Conservation (phyloP, 2,329 filamentous ascomycete species). For the Teratosphaeria gauchensis region DNA sequence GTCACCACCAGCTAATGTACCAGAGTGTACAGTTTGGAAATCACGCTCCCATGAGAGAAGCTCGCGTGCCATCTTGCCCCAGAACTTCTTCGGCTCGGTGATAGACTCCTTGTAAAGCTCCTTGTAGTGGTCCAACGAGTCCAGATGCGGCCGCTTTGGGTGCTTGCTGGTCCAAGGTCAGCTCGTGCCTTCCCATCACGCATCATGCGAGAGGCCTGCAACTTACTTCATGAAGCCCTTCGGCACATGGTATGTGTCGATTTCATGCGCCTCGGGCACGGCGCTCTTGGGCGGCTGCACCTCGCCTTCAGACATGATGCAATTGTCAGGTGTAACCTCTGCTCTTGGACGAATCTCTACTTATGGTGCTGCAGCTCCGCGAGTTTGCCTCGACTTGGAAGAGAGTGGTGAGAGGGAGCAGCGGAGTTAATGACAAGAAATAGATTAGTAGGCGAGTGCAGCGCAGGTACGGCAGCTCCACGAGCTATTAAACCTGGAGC, state of each 20-base stretch:
- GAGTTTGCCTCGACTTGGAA: too few species aligned
- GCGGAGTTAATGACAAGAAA: background rate
- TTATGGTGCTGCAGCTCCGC: background rate
- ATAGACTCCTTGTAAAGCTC: slow-evolving; percentile 73
- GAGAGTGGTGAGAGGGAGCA: background rate
- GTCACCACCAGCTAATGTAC: slow-evolving; percentile 70
- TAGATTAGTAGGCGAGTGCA: background rate
- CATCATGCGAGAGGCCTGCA: too few species aligned
- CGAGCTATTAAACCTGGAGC: slow-evolving; percentile 6
- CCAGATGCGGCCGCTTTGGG: slow-evolving; percentile 50
- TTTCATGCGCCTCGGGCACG: slow-evolving; percentile 64
- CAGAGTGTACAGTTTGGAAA: slow-evolving; percentile 79
- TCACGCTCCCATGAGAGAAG: slow-evolving; percentile 83
- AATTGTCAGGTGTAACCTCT: background rate
- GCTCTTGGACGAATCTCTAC: too few species aligned
- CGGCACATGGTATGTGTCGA: slow-evolving; percentile 60
- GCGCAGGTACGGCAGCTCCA: slow-evolving; percentile 1
- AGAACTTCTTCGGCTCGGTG: slow-evolving; percentile 79
- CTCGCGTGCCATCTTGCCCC: slow-evolving; percentile 76
- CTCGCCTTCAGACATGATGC: slow-evolving; percentile 36
- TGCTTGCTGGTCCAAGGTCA: slow-evolving; percentile 42
- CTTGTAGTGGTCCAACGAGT: slow-evolving; percentile 53
- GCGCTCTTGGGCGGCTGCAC: slow-evolving; percentile 32
- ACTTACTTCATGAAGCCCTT: slow-evolving; percentile 40
- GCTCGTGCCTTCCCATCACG: slow-evolving; percentile 7